Evolutionary conservation across 805 yeast species (phyloP).

Genomic region (Wickerhamiella azymoides): DNA sequence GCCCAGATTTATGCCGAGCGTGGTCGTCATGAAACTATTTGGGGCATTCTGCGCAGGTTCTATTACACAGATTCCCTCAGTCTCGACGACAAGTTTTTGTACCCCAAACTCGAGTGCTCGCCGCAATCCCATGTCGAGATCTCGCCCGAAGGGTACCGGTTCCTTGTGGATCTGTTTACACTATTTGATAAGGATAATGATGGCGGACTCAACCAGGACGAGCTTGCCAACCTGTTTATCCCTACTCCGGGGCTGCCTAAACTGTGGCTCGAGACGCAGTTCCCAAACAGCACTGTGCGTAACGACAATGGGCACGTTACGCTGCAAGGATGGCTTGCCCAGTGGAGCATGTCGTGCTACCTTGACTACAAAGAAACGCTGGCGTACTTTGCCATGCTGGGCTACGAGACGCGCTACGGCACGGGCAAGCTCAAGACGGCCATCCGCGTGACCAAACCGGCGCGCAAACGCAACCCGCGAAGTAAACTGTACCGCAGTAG

Average conservation of each 20-base stretch:
- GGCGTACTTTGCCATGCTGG: constrained; percentile 80
- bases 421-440: constrained; percentile 33
- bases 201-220: constrained; percentile 77
- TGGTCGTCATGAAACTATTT: constrained; percentile 91
- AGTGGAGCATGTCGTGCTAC: constrained; percentile 94
- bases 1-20: constrained; percentile 75
- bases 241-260: constrained; percentile 92
- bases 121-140: constrained; percentile 71
- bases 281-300: constrained; percentile 78
- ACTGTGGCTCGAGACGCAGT: constrained; percentile 71
- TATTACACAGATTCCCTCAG: constrained; percentile 88
- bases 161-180: constrained; percentile 77
- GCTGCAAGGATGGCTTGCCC: constrained; percentile 96
- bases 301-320: constrained; percentile 85
- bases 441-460: constrained; percentile 66
- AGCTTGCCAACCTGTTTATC: constrained; percentile 51
- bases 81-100: constrained; percentile 61
- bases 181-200: constrained; percentile 90
- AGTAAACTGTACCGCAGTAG: constrained; percentile 54
- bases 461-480: constrained; percentile 52
- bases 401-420: constrained; percentile 42
- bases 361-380: constrained; percentile 72
- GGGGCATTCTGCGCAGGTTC: constrained; percentile 85
- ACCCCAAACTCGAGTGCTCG: constrained; percentile 66
- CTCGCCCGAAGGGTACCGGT: constrained; percentile 83